Evolutionary conservation across 2,329 filamentous ascomycete genomes (phyloP).

Genomic region (Fusarium subtropicale): DNA sequence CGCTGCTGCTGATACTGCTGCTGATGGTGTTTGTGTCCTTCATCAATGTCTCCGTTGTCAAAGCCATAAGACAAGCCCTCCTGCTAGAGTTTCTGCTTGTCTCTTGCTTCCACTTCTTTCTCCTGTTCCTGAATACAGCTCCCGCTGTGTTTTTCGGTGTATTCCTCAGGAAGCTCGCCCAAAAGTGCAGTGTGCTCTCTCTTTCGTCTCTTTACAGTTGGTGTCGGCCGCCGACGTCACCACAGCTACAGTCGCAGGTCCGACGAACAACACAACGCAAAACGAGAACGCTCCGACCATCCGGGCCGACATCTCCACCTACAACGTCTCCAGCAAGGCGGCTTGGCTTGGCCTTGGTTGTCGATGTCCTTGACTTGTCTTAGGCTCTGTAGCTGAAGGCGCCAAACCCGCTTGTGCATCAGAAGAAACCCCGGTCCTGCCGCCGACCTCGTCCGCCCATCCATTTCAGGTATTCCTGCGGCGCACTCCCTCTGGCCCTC

Average conservation of each 20-base stretch:
- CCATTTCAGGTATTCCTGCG: conserved; percentile 43
- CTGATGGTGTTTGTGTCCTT: conserved; percentile 1
- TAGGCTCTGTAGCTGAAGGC: conserved; percentile 48
- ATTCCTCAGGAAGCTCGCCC: conserved; percentile 36
- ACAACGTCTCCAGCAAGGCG: conserved; percentile 46
- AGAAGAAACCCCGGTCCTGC: conserved; percentile 44
- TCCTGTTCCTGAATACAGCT: conserved; percentile 10
- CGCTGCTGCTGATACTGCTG: conserved; percentile 11
- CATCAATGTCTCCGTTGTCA: conserved; percentile 27
- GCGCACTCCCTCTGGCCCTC: conserved; percentile 32
- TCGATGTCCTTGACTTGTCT: conserved; percentile 35
- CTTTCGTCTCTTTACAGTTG: conserved; percentile 26
- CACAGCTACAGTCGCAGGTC: conserved; percentile 40
- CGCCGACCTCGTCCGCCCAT: conserved; percentile 47
- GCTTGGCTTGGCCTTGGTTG: conserved; percentile 45
- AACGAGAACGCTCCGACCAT: conserved; percentile 46
- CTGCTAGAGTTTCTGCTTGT: conserved; percentile 2
- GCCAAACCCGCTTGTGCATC: conserved; percentile 50
- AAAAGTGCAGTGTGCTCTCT: conserved; percentile 34
- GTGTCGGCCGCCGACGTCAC: conserved; percentile 47
- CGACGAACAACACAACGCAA: conserved; percentile 40
- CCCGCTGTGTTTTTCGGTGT: conserved; percentile 21
- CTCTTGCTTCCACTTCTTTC: conserved; percentile 4
- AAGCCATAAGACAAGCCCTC: conserved; percentile 34
- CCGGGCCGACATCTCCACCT: conserved; percentile 48